A percentile compares a stretch with the other conserved stretches of the same genome.
These are phyloP conservation scores for Bryoglossum gracile DNA, from an alignment of 495 filamentous ascomycete species.

Conservation along the genomic window DNA sequence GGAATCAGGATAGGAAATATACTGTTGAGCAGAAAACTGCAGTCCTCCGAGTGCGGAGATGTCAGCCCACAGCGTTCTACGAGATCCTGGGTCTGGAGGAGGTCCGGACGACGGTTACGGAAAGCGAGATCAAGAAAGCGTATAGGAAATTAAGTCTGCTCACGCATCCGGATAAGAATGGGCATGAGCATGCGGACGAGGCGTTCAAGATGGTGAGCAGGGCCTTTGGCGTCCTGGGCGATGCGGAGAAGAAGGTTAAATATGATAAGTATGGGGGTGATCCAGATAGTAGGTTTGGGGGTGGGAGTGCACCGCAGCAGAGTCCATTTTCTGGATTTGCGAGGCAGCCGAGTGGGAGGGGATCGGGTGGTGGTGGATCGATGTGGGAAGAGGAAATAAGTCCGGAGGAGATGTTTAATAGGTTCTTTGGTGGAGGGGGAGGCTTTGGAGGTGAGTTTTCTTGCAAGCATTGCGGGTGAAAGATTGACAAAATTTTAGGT, in stretches of 20 bases:
- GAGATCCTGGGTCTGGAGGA: constrained; percentile 68
- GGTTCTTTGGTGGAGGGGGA: constrained; percentile 80
- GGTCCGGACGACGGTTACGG: constrained; percentile 54
- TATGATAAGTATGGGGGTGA: constrained; percentile 87
- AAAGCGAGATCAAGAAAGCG: constrained; percentile 85
- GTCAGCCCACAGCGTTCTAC: constrained; percentile 81
- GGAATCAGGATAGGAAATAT: constrained; percentile 82
- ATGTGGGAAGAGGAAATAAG: constrained; percentile 89
- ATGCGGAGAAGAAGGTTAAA: constrained; percentile 81
- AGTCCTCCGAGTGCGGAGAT: constrained; percentile 78
- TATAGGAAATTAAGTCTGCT: constrained; percentile 84
- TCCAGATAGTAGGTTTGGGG: constrained; percentile 73
- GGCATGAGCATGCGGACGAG: constrained; percentile 92
- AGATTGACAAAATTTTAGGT: neutral
- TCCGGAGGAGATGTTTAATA: constrained; percentile 91
- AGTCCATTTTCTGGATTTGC: constrained; percentile 70
- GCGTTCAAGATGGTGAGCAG: constrained; percentile 96
- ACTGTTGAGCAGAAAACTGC: constrained; percentile 86
- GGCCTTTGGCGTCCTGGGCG: constrained; percentile 88
- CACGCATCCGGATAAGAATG: constrained; percentile 97
- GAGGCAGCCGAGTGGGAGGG: constrained; percentile 35
- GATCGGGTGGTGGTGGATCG: constrained; percentile 45
- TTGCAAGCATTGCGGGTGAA: constrained; percentile 15
- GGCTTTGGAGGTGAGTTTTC: constrained; percentile 64
- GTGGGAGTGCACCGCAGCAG: constrained; percentile 39